These are phyloP conservation scores for Bruguiera parviflora DNA, from an alignment of 345 rosid species.

Conservation along the genomic window DNA sequence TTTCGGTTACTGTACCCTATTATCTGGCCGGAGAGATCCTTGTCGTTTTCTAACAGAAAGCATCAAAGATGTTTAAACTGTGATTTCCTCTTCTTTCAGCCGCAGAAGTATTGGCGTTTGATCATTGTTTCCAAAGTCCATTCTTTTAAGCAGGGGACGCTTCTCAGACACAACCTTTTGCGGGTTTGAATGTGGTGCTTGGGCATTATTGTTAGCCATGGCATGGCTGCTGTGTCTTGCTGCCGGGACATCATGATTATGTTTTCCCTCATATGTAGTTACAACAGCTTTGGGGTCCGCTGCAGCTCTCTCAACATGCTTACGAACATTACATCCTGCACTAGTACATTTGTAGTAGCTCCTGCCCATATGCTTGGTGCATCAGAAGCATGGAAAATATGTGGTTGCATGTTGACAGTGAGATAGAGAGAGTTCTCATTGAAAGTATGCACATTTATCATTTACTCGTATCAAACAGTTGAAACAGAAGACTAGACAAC, in stretches of 20 bases:
- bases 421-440: background rate
- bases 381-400: constrained; percentile 14
- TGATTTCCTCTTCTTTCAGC: constrained; percentile 68
- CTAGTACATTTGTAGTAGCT: constrained; percentile 91
- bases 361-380: constrained; percentile 35
- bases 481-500: too few relatives aligned
- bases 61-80: constrained; percentile 29
- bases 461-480: too few relatives aligned
- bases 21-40: constrained; percentile 8
- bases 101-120: constrained; percentile 58
- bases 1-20: constrained; percentile 11
- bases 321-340: constrained; percentile 86
- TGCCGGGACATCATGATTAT: constrained; percentile 77
- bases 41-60: background rate
- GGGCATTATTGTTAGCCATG: constrained; percentile 22
- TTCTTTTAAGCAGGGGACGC: constrained; percentile 35
- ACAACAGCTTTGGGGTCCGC: constrained; percentile 82
- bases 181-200: constrained; percentile 22
- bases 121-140: constrained; percentile 45
- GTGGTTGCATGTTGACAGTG: too few relatives aligned
- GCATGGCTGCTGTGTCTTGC: constrained; percentile 56
- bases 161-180: constrained; percentile 28
- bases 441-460: background rate
- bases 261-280: constrained; percentile 96
- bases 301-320: constrained; percentile 93